A percentile compares a stretch with the other conserved stretches of the same genome.
Evolutionary conservation across 176 grass and related monocot species (phyloP).

Genomic region (maize (Zea mays)): Zm-B73-REFERENCE-NAM-5.0 NC_050098.1:209927001-209927500

Average conservation of each 20-base stretch:
- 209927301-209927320: conserved; percentile 61
- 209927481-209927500: not conserved
- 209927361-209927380: conserved; percentile 47
- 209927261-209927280: conserved; percentile 21
- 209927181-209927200: not conserved
- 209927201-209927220: conserved; percentile 62
- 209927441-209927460: not conserved
- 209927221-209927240: conserved; percentile 79
- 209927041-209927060: conserved; percentile 6
- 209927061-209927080: not conserved
- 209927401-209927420: not conserved
- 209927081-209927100: conserved; percentile 20
- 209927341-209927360: conserved; percentile 85
- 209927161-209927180: conserved; percentile 28
- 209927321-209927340: conserved; percentile 73
- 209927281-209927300: conserved; percentile 62
- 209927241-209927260: conserved; percentile 49
- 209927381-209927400: not conserved
- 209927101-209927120: conserved; percentile 46
- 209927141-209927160: conserved; percentile 26
- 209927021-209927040: conserved; percentile 38
- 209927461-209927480: not conserved
- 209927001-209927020: no score
- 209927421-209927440: not conserved
- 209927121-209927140: not conserved